Conservation (phyloP, 257 asterid genomes). For the Cruciata laevipes region DNA sequence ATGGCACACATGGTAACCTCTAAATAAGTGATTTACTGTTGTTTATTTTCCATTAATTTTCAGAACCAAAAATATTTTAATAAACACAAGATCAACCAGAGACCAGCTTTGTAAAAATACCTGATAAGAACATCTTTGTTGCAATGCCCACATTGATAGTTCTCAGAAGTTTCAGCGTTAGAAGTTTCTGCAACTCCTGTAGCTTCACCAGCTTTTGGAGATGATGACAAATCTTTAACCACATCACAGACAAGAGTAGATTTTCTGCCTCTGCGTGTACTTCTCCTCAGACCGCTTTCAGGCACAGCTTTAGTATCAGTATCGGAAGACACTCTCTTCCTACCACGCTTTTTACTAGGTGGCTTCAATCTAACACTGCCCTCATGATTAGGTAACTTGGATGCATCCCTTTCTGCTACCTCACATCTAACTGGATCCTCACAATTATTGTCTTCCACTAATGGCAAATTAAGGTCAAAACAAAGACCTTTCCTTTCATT, state of each 20-base stretch:
- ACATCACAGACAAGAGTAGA: neutral
- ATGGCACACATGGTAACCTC: too few species aligned
- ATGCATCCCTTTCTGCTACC: neutral
- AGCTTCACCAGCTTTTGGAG: neutral
- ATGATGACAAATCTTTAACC: neutral
- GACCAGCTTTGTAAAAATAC: constrained; percentile 30
- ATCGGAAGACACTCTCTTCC: neutral
- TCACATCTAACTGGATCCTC: neutral
- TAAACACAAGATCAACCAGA: constrained; percentile 7
- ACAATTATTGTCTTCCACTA: neutral
- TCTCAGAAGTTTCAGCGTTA: constrained; percentile 55
- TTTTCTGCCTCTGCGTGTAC: neutral
- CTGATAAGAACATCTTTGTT: constrained; percentile 64
- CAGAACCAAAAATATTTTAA: constrained; percentile 1
- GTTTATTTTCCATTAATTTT: neutral
- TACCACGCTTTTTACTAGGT: neutral
- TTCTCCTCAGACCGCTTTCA: neutral
- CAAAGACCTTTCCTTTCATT: neutral
- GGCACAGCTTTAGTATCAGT: neutral
- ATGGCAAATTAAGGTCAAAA: neutral
- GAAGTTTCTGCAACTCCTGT: constrained; percentile 11
- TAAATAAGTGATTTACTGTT: too few species aligned
- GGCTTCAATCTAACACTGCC: neutral
- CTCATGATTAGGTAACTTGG: neutral
- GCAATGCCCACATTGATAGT: constrained; percentile 68